Percentiles rank a stretch among this genome's conserved stretches.
Evolutionary conservation across 176 grass and related monocot species (phyloP).

Genomic region (Hsuehochloa calcarea): DNA sequence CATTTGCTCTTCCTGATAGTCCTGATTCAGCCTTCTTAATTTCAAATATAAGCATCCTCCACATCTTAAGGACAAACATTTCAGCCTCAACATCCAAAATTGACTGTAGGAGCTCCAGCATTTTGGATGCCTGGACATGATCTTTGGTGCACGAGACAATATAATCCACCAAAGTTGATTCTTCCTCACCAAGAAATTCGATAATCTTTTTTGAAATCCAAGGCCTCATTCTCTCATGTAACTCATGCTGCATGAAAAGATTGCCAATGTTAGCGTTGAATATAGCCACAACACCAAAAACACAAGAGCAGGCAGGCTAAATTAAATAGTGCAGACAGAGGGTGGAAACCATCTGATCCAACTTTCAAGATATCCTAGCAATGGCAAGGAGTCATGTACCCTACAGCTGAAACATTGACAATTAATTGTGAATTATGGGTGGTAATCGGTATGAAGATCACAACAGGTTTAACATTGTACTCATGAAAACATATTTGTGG

Average conservation of each 20-base stretch:
- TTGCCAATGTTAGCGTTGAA: slow-evolving; percentile 1
- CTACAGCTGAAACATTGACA: not conserved
- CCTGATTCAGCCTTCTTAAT: slow-evolving; percentile 95
- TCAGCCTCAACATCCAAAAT: slow-evolving; percentile 94
- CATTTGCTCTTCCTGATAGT: slow-evolving; percentile 49
- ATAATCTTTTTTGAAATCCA: slow-evolving; percentile 99
- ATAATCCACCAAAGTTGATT: slow-evolving; percentile 95
- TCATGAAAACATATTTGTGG: not conserved
- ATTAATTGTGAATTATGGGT: not conserved
- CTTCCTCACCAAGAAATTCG: slow-evolving; percentile 97
- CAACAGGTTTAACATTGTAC: not conserved
- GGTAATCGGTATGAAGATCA: not conserved
- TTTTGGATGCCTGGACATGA: slow-evolving; percentile 86
- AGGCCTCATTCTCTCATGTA: slow-evolving; percentile 95
- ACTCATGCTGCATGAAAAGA: slow-evolving; percentile 63
- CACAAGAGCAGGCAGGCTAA: not conserved
- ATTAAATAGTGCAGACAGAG: not conserved
- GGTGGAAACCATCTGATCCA: not conserved
- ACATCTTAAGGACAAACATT: slow-evolving; percentile 99
- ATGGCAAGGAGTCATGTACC: not conserved
- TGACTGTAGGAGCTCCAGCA: slow-evolving; percentile 87
- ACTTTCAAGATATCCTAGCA: not conserved
- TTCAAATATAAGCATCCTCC: slow-evolving; percentile 99
- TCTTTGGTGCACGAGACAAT: slow-evolving; percentile 95
- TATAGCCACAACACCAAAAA: slow-evolving; percentile 5